Conservation (phyloP, 2,329 filamentous ascomycete genomes). For the Elsinoe ampelina region DNA sequence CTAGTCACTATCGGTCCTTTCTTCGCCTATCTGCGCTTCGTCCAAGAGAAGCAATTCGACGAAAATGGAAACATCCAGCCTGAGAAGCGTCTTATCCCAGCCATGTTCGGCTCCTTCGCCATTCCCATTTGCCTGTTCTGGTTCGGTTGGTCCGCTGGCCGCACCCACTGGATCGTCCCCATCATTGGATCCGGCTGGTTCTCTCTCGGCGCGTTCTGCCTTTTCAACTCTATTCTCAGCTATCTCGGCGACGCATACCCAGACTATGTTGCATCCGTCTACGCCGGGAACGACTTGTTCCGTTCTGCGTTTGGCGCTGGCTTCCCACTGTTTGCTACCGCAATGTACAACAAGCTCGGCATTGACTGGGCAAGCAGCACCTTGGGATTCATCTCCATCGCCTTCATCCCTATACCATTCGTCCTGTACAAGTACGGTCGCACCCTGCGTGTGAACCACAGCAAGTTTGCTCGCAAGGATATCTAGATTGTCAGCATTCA, state of each 20-base stretch:
- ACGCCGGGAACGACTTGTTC: constrained; percentile 39
- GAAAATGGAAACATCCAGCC: constrained; percentile 13
- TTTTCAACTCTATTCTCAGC: constrained; percentile 40
- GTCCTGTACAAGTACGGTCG: constrained; percentile 35
- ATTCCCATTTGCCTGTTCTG: constrained; percentile 38
- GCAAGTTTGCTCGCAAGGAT: constrained; percentile 34
- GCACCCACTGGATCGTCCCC: constrained; percentile 35
- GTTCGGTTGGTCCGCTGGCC: constrained; percentile 33
- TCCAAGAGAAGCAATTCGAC: constrained; percentile 13
- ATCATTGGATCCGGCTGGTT: constrained; percentile 34
- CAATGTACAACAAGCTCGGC: constrained; percentile 34
- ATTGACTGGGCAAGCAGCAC: constrained; percentile 34
- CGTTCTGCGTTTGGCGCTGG: constrained; percentile 33
- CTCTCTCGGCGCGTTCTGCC: constrained; percentile 33
- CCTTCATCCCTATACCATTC: constrained; percentile 40
- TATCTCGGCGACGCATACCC: constrained; percentile 37
- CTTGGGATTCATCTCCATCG: constrained; percentile 34
- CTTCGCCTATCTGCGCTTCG: constrained; percentile 16
- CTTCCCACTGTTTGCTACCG: constrained; percentile 32
- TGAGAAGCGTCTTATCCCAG: constrained; percentile 28
- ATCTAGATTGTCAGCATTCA: constrained; percentile 17
- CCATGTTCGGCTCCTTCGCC: constrained; percentile 31
- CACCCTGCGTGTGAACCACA: constrained; percentile 32
- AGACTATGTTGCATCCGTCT: constrained; percentile 33
- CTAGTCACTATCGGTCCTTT: constrained; percentile 13